phyloP scores from a whole-genome alignment of 345 rosid species.

The Rhodamnia argentea region DNA sequence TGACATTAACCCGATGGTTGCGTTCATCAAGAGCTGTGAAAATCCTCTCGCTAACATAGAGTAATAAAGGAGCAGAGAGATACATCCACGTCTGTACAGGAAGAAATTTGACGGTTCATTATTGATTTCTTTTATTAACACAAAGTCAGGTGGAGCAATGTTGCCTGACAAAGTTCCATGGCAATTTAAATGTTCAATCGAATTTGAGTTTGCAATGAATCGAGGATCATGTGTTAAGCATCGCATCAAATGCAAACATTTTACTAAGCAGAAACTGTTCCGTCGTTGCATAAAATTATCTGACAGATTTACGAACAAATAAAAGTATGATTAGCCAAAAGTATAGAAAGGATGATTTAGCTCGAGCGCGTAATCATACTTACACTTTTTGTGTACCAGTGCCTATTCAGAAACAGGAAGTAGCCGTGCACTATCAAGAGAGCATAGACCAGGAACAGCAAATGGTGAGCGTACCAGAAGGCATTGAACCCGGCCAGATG shows the following conservation, averaged over 20 bases:
- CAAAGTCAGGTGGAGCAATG: neutral
- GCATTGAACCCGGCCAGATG: slow-evolving; percentile 79
- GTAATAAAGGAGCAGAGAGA: slow-evolving; percentile 35
- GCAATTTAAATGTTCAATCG: neutral
- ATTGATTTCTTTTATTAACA: neutral
- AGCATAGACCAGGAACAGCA: slow-evolving; percentile 59
- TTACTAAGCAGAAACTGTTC: neutral
- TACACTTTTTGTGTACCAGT: slow-evolving; percentile 34
- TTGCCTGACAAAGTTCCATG: neutral
- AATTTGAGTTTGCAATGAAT: neutral
- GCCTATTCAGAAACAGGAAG: slow-evolving; percentile 51
- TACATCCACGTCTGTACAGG: slow-evolving; percentile 91
- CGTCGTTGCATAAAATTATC: neutral
- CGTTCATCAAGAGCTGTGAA: slow-evolving; percentile 38
- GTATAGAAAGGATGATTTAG: neutral
- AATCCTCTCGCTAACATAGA: slow-evolving; percentile 56
- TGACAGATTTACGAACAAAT: neutral
- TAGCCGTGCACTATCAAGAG: slow-evolving; percentile 67
- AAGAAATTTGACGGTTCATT: neutral
- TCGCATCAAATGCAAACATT: neutral
- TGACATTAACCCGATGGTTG: slow-evolving; percentile 51
- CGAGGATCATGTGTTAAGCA: neutral
- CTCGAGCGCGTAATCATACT: neutral
- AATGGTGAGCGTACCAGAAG: slow-evolving; percentile 95
- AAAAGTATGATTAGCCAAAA: neutral